Base-by-base conservation (phyloP, 108 stramenopile species). In the Nitzschia inconspicua region DNA sequence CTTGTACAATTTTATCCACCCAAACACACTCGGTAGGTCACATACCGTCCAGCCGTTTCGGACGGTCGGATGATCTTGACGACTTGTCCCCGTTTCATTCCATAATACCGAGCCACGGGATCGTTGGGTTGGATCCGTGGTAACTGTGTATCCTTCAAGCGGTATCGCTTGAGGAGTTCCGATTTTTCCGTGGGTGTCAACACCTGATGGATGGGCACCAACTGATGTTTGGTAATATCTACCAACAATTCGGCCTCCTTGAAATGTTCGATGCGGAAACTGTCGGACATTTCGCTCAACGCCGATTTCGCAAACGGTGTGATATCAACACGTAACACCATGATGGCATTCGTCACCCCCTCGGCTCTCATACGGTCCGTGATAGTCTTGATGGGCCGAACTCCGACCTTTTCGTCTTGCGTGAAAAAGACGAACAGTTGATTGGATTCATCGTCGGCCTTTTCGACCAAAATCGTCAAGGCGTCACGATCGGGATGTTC, bases 31-130 rank as follows among this genome's bases (percentile, higher is more conserved):
- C 99, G 84, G 75, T 99, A 99, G 0, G 99, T 99, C 19, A 99
- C 96, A 70, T 99, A 99, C 9, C 99, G 86, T 10, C 99, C 99
- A 7, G 99, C 99, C 24, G 99, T 99, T 61, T 99, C 99, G 31
- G 86, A 89, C 8, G 97, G 96, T 50, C 99, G 88, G 60, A 98
- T 98, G 67, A 99, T 99, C 66, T 98, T 98, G 29, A 98, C 97
- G 13, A 99, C 98, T 52, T 96, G 84, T 22, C 97, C 97, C 51
- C 95, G 70, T 65, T 86, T 89, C 95, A 99, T 87, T 30, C 99
- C 99, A 70, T 93, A 98, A 66, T 97, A 99, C 32, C 99, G 68
- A 2, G 98, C 97, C 7, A 99, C 92, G 16, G 99, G 99, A 75
- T 99, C 99, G 44, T 90, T 94, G 7, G 85, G 78, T 62, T 98